phyloP scores from a whole-genome alignment of 257 asterid genomes.

The Haberlea rhodopensis region DNA sequence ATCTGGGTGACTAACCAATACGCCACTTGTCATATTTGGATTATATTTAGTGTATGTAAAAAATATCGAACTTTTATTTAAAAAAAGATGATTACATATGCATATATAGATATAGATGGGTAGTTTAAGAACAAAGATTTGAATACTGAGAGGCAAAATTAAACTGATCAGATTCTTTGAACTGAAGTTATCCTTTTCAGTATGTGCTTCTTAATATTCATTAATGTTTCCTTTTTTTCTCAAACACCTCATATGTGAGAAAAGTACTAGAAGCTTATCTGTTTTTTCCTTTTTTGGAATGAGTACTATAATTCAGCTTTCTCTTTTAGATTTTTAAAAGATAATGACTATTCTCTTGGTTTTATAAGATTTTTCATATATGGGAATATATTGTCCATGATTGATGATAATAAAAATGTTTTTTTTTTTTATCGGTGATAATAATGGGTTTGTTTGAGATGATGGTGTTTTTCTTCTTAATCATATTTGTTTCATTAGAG shows the following conservation, averaged over 20 bases:
- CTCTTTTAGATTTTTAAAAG: background rate
- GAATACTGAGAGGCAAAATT: constrained; percentile 20
- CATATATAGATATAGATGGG: no score
- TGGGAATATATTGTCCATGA: no score
- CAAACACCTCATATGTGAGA: background rate
- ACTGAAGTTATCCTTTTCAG: constrained; percentile 29
- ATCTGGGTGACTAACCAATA: no score
- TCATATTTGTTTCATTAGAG: background rate
- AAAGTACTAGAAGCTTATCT: background rate
- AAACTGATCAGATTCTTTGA: constrained; percentile 39
- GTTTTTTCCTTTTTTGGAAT: background rate
- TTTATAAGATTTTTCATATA: background rate
- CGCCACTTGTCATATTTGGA: no score
- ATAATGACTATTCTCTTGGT: background rate
- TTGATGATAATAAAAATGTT: background rate
- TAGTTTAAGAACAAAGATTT: constrained; percentile 23
- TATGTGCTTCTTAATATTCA: background rate
- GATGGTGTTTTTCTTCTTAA: background rate
- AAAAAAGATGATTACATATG: no score
- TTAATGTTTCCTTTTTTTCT: background rate
- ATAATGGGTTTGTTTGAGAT: no score
- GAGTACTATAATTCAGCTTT: background rate
- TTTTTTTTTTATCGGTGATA: no score
- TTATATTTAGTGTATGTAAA: no score
- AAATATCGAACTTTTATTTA: no score